phyloP scores from a whole-genome alignment of 2,329 filamentous ascomycete species.

The Escovopsis weberi region DNA sequence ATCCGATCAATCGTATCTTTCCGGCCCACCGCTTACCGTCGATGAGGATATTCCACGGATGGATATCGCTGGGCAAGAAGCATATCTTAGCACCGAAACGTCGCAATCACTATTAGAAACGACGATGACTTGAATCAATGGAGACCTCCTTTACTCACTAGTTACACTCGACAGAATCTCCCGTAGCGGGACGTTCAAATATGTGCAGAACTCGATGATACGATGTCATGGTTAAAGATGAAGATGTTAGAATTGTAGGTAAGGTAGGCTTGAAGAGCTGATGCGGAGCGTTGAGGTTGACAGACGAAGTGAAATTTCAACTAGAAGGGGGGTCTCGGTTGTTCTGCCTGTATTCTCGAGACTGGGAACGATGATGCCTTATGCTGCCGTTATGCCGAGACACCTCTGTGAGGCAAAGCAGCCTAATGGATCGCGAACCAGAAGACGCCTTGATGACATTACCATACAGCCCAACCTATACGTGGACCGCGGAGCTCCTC shows the following conservation, averaged over 20 bases:
- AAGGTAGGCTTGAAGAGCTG: neutral
- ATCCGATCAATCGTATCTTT: constrained; percentile 6
- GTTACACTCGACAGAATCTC: constrained; percentile 5
- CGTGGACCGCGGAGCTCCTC: no score
- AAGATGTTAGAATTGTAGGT: no score
- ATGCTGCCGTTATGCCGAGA: no score
- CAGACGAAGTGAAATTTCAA: no score
- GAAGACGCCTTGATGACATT: no score
- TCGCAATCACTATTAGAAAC: neutral
- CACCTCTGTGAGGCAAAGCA: no score
- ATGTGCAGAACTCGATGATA: constrained; percentile 6
- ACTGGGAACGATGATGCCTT: no score
- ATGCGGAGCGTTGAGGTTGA: neutral
- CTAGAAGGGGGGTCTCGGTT: no score
- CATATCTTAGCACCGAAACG: no score
- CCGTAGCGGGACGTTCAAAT: constrained; percentile 2
- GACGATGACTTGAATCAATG: neutral
- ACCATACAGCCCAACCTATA: no score
- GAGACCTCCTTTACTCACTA: constrained; percentile 1
- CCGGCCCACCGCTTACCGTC: constrained; percentile 4
- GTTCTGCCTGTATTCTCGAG: no score
- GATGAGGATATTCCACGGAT: constrained; percentile 5
- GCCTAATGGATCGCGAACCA: no score
- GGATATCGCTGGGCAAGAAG: constrained; percentile 1
- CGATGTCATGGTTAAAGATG: constrained; percentile 1